A percentile compares a stretch with the other conserved stretches of the same genome.
These are phyloP conservation scores for Salix arbutifolia DNA, from an alignment of 345 rosid genomes.

Conservation along the genomic window DNA sequence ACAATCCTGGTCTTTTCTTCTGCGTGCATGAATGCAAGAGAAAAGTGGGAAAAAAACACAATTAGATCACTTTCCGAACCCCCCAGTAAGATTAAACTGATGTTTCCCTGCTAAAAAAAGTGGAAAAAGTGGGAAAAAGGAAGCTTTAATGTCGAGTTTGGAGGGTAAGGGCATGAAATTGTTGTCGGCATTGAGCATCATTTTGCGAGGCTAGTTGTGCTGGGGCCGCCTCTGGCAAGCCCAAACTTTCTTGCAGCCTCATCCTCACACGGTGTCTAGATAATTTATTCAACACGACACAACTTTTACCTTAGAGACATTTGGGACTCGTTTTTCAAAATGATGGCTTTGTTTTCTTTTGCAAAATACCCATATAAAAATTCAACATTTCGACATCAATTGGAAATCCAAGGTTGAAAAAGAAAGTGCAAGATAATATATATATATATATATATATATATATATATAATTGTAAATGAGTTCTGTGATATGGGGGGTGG, in stretches of 20 bases:
- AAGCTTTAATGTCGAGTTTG: no score
- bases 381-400: background rate
- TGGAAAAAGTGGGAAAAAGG: no score
- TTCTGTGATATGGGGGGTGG: no score
- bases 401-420: background rate
- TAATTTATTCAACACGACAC: background rate
- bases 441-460: no score
- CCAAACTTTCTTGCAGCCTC: background rate
- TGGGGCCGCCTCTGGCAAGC: background rate
- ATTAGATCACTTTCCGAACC: background rate
- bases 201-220: background rate
- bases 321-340: background rate
- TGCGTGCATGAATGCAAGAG: background rate
- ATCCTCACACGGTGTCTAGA: background rate
- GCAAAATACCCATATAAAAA: no score
- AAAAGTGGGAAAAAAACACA: background rate
- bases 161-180: background rate
- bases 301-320: background rate
- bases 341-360: background rate
- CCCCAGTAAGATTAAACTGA: no score
- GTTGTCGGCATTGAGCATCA: background rate
- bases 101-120: no score
- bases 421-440: no score
- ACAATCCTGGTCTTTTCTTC: constrained; percentile 24
- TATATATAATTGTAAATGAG: no score